Conservation (phyloP, 2,329 filamentous ascomycete genomes). For the Exophiala aquamarina region DNA sequence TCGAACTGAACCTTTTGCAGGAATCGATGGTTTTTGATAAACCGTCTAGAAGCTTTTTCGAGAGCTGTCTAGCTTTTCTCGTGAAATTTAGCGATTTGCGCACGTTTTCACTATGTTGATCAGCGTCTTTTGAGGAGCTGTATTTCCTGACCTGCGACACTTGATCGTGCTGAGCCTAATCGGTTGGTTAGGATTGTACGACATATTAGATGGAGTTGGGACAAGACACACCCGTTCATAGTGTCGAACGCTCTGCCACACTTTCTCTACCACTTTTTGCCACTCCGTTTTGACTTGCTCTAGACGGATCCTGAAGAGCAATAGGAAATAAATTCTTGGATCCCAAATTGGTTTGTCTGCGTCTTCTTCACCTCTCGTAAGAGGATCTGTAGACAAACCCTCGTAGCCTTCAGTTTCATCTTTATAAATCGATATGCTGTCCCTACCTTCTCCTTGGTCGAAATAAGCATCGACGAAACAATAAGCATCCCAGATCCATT, state of each 20-base stretch:
- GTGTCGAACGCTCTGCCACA: neutral
- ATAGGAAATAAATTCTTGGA: conserved; percentile 2
- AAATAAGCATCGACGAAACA: conserved; percentile 3
- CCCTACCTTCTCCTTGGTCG: neutral
- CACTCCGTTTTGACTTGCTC: conserved; percentile 1
- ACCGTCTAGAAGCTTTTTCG: neutral
- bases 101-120: neutral
- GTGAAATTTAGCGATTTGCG: neutral
- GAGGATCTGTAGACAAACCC: neutral
- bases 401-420: neutral
- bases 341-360: conserved; percentile 5
- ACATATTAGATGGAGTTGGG: neutral
- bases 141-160: too few species aligned
- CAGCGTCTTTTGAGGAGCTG: neutral
- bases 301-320: neutral
- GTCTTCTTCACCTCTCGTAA: neutral
- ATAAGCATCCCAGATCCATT: conserved; percentile 1
- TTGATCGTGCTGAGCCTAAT: too few species aligned
- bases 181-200: neutral
- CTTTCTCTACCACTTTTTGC: neutral
- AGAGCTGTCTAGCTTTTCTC: neutral
- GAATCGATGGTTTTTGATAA: neutral
- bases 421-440: neutral
- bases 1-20: neutral
- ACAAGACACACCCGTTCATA: neutral